These are phyloP conservation scores for Tulasnella sp. DNA, from an alignment of 768 basidiomycete genomes.

Conservation along the genomic window DNA sequence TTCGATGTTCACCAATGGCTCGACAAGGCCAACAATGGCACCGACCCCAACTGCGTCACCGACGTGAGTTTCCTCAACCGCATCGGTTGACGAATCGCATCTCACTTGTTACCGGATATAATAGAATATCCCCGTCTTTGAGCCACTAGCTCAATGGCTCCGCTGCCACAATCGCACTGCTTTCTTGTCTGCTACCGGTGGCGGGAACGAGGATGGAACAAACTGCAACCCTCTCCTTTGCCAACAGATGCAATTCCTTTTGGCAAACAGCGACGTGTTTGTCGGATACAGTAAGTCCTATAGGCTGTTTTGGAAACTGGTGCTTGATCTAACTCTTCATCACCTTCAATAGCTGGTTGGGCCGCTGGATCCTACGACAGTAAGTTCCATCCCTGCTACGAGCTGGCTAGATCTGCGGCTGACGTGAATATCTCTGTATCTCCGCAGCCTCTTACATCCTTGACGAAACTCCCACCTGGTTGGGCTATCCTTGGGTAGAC, in stretches of 20 bases:
- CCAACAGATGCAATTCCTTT: conserved; percentile 10
- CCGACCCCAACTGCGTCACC: conserved; percentile 45
- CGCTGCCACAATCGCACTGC: conserved; percentile 17
- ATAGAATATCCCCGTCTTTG: not conserved
- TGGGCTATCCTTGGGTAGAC: not conserved
- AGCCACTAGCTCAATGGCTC: conserved; percentile 19
- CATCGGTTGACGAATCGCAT: not conserved
- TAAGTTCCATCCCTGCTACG: not conserved
- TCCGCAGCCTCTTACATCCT: conserved; percentile 11
- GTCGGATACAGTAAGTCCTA: conserved; percentile 12
- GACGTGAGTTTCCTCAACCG: conserved; percentile 24
- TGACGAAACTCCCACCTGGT: conserved; percentile 17
- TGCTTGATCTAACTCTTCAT: not conserved
- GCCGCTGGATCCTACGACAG: conserved; percentile 22
- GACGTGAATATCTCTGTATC: not conserved
- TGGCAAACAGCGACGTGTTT: conserved; percentile 26
- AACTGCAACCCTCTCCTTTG: conserved; percentile 16
- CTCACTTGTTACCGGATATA: not conserved
- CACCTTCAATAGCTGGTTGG: not conserved
- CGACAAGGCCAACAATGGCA: conserved; percentile 47
- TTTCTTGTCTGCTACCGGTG: conserved; percentile 24
- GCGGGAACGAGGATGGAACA: conserved; percentile 4
- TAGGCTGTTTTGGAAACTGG: not conserved
- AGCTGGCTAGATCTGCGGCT: not conserved
- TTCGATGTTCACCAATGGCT: conserved; percentile 45